Evolutionary conservation across 2,329 filamentous ascomycete species (phyloP).

Genomic region (Paecilomyces dactylethromorphus): DNA sequence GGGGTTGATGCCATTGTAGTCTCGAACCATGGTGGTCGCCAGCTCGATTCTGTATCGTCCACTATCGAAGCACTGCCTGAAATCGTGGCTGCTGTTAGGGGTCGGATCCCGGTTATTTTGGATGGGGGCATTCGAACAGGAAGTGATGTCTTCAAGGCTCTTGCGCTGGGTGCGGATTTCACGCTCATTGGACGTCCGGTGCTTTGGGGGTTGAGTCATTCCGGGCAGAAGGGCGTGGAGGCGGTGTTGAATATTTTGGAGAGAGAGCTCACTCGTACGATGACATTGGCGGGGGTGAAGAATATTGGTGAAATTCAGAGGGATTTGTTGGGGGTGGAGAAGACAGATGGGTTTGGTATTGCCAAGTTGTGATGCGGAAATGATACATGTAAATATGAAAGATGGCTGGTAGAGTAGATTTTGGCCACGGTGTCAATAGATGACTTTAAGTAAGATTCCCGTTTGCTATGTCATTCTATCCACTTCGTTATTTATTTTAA

Average conservation of each 20-base stretch:
- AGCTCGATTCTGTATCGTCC: neutral
- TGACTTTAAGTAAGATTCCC: no score
- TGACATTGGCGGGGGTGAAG: slow-evolving; percentile 15
- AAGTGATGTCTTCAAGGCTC: slow-evolving; percentile 53
- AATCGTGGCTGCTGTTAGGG: neutral
- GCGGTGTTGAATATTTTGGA: neutral
- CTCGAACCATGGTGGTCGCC: neutral
- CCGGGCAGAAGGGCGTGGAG: neutral
- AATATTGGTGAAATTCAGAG: slow-evolving; percentile 11
- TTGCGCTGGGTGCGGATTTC: slow-evolving; percentile 46
- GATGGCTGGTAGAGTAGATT: neutral
- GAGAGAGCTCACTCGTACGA: slow-evolving; percentile 8
- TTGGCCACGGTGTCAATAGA: neutral
- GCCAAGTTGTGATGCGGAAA: slow-evolving; percentile 5
- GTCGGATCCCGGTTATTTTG: neutral
- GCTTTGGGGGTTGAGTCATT: slow-evolving; percentile 40
- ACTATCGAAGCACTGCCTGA: neutral
- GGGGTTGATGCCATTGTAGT: slow-evolving; percentile 11
- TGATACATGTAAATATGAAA: neutral
- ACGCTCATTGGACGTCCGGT: slow-evolving; percentile 44
- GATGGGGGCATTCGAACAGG: slow-evolving; percentile 54
- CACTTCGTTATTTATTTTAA: neutral
- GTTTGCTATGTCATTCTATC: neutral
- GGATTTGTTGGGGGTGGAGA: slow-evolving; percentile 10
- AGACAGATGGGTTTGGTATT: slow-evolving; percentile 11